Evolutionary conservation across 805 yeast species (phyloP).

Genomic region (Spathaspora passalidarum): DNA sequence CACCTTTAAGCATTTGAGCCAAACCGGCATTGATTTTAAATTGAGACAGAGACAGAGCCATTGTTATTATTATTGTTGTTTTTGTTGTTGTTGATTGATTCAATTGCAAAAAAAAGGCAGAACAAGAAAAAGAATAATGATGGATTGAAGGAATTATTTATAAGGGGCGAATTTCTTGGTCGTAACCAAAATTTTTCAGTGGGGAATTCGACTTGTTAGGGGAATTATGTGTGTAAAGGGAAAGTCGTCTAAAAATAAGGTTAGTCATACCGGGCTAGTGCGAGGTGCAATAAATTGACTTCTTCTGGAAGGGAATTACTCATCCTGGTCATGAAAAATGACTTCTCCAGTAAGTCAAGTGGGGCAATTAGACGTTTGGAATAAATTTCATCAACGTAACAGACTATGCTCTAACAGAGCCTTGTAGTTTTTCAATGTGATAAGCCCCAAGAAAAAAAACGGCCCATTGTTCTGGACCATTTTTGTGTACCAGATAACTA

Average conservation of each 20-base stretch:
- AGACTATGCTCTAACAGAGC: not conserved
- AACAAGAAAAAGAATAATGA: not conserved
- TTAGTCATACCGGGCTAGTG: no score
- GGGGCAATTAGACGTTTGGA: no score
- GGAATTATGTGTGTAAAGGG: no score
- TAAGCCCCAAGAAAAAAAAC: not conserved
- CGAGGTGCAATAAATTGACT: no score
- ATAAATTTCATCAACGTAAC: no score
- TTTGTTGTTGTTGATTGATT: not conserved
- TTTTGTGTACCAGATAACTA: not conserved
- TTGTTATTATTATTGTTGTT: no score
- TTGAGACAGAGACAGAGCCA: conserved; percentile 25
- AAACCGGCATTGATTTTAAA: conserved; percentile 69
- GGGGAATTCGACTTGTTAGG: no score
- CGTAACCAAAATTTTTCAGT: no score
- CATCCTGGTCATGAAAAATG: not conserved
- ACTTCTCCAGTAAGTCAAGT: not conserved
- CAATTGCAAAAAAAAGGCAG: not conserved
- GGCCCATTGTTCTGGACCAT: not conserved
- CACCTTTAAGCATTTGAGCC: conserved; percentile 84
- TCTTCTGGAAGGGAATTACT: no score
- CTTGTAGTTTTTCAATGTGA: not conserved
- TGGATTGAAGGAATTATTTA: not conserved
- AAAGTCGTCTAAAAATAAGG: no score
- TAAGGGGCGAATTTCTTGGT: not conserved